Conservation (phyloP, 768 basidiomycete species). For the Tulasnella calospora region DNA sequence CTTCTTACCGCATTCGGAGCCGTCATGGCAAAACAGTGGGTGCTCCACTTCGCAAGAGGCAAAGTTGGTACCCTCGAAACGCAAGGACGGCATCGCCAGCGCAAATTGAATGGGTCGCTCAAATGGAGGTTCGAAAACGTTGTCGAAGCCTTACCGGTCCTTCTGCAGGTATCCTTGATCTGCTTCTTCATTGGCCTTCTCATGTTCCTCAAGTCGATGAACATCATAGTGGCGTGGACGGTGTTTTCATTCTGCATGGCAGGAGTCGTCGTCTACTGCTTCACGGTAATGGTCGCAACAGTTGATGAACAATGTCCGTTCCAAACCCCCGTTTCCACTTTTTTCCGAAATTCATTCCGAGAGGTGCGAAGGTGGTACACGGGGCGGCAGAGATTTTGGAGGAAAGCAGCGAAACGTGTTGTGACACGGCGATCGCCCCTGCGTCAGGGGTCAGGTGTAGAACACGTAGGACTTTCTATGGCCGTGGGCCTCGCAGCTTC, state of each 20-base stretch:
- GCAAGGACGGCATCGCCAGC: constrained; percentile 21
- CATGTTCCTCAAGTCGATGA: constrained; percentile 13
- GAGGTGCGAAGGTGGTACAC: background rate
- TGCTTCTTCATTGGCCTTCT: constrained; percentile 10
- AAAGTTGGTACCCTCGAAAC: constrained; percentile 16
- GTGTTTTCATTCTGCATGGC: background rate
- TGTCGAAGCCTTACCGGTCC: constrained; percentile 14
- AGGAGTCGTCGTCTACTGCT: constrained; percentile 9
- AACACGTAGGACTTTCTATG: background rate
- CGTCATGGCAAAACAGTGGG: constrained; percentile 22
- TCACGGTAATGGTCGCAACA: background rate
- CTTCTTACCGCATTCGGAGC: constrained; percentile 21
- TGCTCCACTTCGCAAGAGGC: constrained; percentile 10
- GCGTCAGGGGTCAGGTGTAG: background rate
- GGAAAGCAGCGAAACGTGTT: background rate
- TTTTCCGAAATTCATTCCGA: background rate
- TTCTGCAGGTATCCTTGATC: constrained; percentile 21
- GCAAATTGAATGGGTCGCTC: constrained; percentile 5
- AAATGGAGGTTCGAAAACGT: constrained; percentile 20
- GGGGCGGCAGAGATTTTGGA: background rate
- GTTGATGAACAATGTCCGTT: constrained; percentile 13
- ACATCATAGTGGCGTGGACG: background rate
- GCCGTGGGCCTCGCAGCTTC: background rate
- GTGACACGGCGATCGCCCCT: background rate
- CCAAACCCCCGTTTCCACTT: constrained; percentile 3